phyloP scores from a whole-genome alignment of 805 yeast genomes.

The Candida ponderosae region DNA sequence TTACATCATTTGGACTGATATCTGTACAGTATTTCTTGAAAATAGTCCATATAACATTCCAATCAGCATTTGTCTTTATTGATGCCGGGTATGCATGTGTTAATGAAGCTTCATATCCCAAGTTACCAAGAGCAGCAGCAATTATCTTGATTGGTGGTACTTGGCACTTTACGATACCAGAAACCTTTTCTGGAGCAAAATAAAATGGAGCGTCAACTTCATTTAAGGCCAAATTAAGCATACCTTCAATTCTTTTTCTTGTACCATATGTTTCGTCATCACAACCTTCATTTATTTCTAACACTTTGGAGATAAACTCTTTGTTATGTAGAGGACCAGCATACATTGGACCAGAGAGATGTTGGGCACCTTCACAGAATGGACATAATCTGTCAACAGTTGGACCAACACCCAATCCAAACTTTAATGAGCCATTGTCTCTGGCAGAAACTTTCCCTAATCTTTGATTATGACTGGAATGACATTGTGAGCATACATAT shows the following conservation, averaged over 20 bases:
- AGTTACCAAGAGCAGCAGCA: conserved; percentile 74
- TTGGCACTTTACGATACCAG: conserved; percentile 71
- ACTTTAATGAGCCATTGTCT: conserved; percentile 38
- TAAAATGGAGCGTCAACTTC: conserved; percentile 77
- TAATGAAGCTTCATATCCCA: conserved; percentile 75
- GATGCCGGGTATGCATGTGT: conserved; percentile 87
- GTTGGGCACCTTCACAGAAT: conserved; percentile 63
- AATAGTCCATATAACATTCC: conserved; percentile 69
- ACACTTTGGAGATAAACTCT: conserved; percentile 57
- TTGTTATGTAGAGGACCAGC: conserved; percentile 68
- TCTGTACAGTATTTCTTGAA: conserved; percentile 54
- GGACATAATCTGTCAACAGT: conserved; percentile 54
- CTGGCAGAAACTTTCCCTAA: conserved; percentile 55
- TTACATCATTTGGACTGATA: conserved; percentile 29
- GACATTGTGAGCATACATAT: conserved; percentile 85
- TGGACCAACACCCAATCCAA: conserved; percentile 59
- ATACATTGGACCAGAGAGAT: conserved; percentile 97
- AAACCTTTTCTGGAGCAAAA: conserved; percentile 69
- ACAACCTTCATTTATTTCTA: conserved; percentile 43
- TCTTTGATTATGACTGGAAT: conserved; percentile 60
- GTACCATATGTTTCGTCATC: conserved; percentile 65
- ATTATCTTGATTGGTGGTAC: conserved; percentile 73
- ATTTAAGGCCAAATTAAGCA: conserved; percentile 75
- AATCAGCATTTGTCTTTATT: conserved; percentile 86
- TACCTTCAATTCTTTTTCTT: conserved; percentile 78